These are phyloP conservation scores for Pythium pyrilobum DNA, from an alignment of 352 stramenopile genomes.

Conservation along the genomic window DNA sequence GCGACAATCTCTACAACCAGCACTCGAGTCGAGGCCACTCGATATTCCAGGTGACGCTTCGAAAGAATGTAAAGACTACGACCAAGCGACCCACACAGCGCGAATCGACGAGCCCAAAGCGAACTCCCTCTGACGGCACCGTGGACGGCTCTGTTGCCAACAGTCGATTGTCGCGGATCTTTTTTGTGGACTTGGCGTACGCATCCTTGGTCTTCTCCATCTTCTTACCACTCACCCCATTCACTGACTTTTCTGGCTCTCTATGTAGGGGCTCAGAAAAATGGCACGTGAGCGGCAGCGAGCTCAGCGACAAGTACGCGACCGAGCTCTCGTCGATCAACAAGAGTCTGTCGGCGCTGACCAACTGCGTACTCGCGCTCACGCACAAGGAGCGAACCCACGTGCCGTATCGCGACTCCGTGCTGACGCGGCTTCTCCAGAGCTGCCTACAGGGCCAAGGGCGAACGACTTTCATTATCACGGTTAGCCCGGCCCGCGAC, in stretches of 20 bases:
- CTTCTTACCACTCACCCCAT: not conserved
- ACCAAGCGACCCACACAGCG: no score
- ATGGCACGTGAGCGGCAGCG: constrained; percentile 52
- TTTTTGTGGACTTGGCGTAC: constrained; percentile 74
- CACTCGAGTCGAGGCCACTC: constrained; percentile 63
- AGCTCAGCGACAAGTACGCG: constrained; percentile 55
- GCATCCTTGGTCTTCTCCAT: not conserved
- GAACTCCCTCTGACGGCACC: not conserved
- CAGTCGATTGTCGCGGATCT: constrained; percentile 46
- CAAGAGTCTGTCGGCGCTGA: constrained; percentile 67
- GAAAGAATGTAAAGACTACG: constrained; percentile 22
- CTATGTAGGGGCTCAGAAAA: constrained; percentile 54
- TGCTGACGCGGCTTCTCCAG: constrained; percentile 65
- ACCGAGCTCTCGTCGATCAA: constrained; percentile 63
- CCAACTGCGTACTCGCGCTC: constrained; percentile 71
- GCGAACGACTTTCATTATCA: constrained; percentile 60
- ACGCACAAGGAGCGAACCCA: constrained; percentile 49
- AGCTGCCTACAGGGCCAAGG: constrained; percentile 50
- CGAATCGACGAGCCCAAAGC: constrained; percentile 6
- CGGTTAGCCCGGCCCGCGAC: constrained; percentile 45
- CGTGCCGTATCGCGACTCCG: constrained; percentile 60
- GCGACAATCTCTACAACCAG: constrained; percentile 73
- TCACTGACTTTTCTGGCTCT: constrained; percentile 2
- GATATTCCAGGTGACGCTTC: constrained; percentile 66
- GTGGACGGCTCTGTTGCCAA: constrained; percentile 7